Conservation (phyloP, 2,329 filamentous ascomycete species). For the Annulohypoxylon truncatum region DNA sequence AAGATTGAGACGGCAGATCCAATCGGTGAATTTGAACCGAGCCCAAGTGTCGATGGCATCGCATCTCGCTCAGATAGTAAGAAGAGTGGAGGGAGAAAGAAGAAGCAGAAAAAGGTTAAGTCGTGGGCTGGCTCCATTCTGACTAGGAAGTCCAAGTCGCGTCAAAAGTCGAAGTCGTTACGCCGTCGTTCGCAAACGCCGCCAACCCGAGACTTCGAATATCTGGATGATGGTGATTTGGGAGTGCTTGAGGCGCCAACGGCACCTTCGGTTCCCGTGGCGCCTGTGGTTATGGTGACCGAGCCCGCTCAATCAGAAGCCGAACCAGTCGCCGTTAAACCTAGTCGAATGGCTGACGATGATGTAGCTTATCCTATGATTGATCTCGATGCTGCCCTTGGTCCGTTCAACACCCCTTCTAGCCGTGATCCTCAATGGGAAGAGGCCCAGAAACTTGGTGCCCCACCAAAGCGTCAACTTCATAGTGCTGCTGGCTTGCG, state of each 20-base stretch:
- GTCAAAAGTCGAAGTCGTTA: conserved; percentile 57
- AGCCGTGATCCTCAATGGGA: conserved; percentile 73
- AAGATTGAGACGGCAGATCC: conserved; percentile 45
- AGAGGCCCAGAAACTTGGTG: conserved; percentile 69
- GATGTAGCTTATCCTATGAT: conserved; percentile 84
- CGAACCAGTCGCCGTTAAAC: conserved; percentile 55
- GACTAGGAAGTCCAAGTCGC: conserved; percentile 68
- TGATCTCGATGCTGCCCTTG: conserved; percentile 92
- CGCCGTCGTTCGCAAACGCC: conserved; percentile 60
- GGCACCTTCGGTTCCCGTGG: conserved; percentile 51
- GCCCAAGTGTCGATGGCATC: conserved; percentile 44
- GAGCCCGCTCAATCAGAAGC: conserved; percentile 51
- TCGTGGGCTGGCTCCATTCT: conserved; percentile 76
- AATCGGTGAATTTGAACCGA: conserved; percentile 54
- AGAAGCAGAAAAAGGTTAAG: conserved; percentile 80
- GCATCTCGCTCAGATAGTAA: conserved; percentile 38
- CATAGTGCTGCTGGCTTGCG: conserved; percentile 81
- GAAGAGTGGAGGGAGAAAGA: conserved; percentile 57
- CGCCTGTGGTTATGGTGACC: conserved; percentile 57
- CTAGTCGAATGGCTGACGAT: conserved; percentile 59
- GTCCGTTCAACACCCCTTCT: conserved; percentile 87
- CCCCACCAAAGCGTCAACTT: conserved; percentile 72
- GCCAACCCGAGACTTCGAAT: conserved; percentile 51
- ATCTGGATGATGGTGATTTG: conserved; percentile 44
- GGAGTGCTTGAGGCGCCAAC: conserved; percentile 47